Conservation (phyloP, 305 asterid genomes). For the Solanum aculeatissimum region DNA sequence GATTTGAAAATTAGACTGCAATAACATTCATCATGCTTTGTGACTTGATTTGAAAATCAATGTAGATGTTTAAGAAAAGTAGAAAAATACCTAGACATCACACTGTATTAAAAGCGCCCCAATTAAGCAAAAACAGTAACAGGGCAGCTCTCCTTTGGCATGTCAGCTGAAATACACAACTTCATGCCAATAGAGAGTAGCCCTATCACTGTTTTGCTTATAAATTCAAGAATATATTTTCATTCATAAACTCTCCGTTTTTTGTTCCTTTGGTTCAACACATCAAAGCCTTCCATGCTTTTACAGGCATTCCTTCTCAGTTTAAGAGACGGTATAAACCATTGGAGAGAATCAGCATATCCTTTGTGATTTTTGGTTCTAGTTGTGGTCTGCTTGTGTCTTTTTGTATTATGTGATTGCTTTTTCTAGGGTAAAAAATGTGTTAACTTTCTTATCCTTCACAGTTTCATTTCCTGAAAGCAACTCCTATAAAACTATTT, state of each 20-base stretch:
- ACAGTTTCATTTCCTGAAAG: background rate
- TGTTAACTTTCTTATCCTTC: background rate
- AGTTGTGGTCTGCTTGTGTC: background rate
- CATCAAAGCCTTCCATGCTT: background rate
- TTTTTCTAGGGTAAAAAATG: background rate
- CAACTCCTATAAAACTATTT: background rate
- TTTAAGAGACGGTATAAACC: slow-evolving; percentile 19
- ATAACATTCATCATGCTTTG: too few species aligned
- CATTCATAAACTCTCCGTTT: too few species aligned
- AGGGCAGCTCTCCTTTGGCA: slow-evolving; percentile 76
- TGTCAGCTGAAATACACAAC: background rate
- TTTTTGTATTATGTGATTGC: background rate
- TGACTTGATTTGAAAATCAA: background rate
- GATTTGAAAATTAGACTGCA: too few species aligned
- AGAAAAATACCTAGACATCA: background rate
- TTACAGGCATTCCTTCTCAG: background rate
- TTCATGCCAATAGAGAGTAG: too few species aligned
- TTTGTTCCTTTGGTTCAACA: background rate
- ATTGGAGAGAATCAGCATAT: slow-evolving; percentile 21
- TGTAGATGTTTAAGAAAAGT: background rate
- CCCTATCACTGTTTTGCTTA: too few species aligned
- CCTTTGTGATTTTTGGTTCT: background rate
- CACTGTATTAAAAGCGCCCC: background rate
- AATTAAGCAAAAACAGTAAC: slow-evolving; percentile 30
- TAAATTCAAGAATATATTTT: too few species aligned